A percentile compares a stretch with the other conserved stretches of the same genome.
These are phyloP conservation scores for Talaromyces thailandensis DNA, from an alignment of 495 filamentous ascomycete species.

Conservation along the genomic window DNA sequence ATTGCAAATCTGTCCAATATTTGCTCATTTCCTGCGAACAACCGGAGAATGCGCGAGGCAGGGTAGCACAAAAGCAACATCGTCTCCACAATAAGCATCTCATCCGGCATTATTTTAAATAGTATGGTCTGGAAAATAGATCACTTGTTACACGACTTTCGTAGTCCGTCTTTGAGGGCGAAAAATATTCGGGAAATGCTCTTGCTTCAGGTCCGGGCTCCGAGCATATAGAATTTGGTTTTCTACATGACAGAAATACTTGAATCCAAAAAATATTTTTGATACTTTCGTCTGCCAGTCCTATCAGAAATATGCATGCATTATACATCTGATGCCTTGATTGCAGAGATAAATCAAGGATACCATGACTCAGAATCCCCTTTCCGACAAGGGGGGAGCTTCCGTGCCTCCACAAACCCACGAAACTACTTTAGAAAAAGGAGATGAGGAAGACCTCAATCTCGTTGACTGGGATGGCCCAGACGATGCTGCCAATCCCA, in stretches of 20 bases:
- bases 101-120: background rate
- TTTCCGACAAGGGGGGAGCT: background rate
- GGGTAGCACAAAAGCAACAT: background rate
- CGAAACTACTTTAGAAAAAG: background rate
- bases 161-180: background rate
- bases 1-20: background rate
- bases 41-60: background rate
- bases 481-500: slow-evolving; percentile 26
- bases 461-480: slow-evolving; percentile 11
- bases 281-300: background rate
- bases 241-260: background rate
- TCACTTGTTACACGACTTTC: background rate
- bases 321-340: background rate
- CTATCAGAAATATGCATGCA: background rate
- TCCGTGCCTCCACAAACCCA: background rate
- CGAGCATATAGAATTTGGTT: background rate
- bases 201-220: background rate
- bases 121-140: background rate
- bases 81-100: background rate
- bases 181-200: too few species aligned
- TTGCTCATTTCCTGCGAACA: background rate
- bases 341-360: background rate
- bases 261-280: too few species aligned
- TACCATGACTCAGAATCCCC: background rate
- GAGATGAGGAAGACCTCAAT: background rate